These are phyloP conservation scores for Mucor irregularis DNA, from an alignment of 371 early-diverging fungal species.

Conservation along the genomic window DNA sequence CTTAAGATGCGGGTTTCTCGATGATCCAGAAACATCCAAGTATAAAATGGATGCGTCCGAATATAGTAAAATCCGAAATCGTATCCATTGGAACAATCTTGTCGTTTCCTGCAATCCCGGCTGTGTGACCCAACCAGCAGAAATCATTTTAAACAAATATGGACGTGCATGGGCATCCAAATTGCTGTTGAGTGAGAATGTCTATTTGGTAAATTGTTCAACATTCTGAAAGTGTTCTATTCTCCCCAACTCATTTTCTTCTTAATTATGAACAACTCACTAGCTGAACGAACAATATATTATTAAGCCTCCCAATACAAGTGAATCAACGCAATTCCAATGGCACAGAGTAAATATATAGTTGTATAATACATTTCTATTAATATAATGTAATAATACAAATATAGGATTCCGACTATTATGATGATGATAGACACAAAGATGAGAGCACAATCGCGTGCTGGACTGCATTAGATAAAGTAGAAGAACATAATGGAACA, in stretches of 20 bases:
- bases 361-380: background rate
- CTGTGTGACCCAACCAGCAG: too few species aligned
- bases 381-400: background rate
- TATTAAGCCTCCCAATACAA: constrained; percentile 54
- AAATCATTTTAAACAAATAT: constrained; percentile 34
- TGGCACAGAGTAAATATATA: constrained; percentile 52
- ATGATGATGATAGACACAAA: constrained; percentile 18
- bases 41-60: constrained; percentile 23
- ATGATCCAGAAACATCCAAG: constrained; percentile 14
- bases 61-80: constrained; percentile 34
- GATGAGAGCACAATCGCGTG: constrained; percentile 45
- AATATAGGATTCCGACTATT: constrained; percentile 44
- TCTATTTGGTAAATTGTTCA: constrained; percentile 22
- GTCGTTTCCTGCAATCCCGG: background rate
- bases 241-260: background rate
- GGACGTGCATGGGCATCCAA: constrained; percentile 31
- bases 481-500: constrained; percentile 17
- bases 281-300: constrained; percentile 66
- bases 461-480: constrained; percentile 56
- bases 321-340: constrained; percentile 39
- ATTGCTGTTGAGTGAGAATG: constrained; percentile 19
- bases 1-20: constrained; percentile 50
- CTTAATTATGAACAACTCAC: background rate
- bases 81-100: constrained; percentile 16
- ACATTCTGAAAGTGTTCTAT: background rate